These are phyloP conservation scores for Gorgonomyces haynaldii DNA, from an alignment of 192 early-diverging fungal genomes.

Conservation along the genomic window DNA sequence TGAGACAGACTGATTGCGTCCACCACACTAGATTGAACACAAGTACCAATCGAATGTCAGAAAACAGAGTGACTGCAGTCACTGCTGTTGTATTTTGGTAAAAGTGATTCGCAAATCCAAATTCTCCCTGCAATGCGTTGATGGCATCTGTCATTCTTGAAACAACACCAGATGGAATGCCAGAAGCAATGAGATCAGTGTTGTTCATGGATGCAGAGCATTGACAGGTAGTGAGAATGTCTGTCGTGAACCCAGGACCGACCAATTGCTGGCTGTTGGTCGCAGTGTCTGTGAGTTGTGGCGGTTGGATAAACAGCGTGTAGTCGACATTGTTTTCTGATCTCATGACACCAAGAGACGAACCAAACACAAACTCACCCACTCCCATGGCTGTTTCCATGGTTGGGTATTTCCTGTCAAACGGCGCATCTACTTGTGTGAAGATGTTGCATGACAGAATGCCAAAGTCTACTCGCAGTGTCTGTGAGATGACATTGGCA, in stretches of 20 bases:
- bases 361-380: constrained; percentile 3
- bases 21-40: no score
- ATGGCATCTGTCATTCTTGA: no score
- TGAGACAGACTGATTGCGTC: background rate
- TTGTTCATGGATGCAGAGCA: background rate
- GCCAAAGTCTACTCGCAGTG: background rate
- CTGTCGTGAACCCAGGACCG: background rate
- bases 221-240: background rate
- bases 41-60: no score
- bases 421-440: background rate
- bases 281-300: background rate
- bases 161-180: background rate
- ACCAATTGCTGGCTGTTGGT: background rate
- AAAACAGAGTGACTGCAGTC: no score
- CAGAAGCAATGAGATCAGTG: background rate
- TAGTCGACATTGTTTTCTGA: background rate
- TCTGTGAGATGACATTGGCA: background rate
- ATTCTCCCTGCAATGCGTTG: no score
- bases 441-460: background rate
- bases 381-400: background rate
- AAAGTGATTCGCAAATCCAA: no score
- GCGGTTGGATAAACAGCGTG: background rate
- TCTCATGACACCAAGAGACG: background rate
- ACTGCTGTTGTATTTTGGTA: no score
- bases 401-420: background rate